These are phyloP conservation scores for Aspergillus vadensis DNA, from an alignment of 2,329 filamentous ascomycete genomes.

Conservation along the genomic window DNA sequence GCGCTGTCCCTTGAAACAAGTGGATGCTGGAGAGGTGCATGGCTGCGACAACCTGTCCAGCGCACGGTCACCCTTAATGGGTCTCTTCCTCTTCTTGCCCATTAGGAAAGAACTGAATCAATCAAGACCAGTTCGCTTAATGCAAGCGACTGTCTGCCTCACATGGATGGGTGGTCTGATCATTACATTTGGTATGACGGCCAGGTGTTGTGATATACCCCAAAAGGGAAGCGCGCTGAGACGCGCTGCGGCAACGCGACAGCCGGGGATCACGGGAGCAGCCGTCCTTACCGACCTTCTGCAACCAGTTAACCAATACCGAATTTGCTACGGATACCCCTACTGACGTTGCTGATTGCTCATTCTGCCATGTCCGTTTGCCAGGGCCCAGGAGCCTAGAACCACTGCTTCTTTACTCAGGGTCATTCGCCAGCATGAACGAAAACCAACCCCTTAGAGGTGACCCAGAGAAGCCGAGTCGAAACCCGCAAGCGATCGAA, in stretches of 20 bases:
- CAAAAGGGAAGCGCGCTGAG: conserved; percentile 2
- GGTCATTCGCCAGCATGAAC: background rate
- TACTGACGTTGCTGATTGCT: background rate
- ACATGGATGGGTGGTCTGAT: background rate
- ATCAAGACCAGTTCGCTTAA: background rate
- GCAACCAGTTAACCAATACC: too few species aligned
- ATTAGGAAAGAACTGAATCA: conserved; percentile 3
- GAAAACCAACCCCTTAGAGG: background rate
- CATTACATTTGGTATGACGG: background rate
- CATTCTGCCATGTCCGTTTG: background rate
- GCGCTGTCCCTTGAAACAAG: conserved; percentile 21
- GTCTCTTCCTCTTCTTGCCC: conserved; percentile 46
- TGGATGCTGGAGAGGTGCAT: conserved; percentile 29
- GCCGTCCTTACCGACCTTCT: too few species aligned
- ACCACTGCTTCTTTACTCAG: background rate
- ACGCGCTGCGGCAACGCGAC: conserved; percentile 1
- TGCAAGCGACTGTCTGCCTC: background rate
- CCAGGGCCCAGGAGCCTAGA: background rate
- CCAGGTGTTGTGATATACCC: background rate
- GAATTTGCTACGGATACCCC: too few species aligned
- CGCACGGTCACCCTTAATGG: conserved; percentile 27
- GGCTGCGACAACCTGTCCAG: conserved; percentile 21
- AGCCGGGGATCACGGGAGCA: background rate
- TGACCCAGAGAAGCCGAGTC: conserved; percentile 2
- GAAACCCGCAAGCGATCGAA: conserved; percentile 1